Base-by-base conservation (phyloP, 2,329 filamentous ascomycete species). In the Fusarium multiceps region DNA sequence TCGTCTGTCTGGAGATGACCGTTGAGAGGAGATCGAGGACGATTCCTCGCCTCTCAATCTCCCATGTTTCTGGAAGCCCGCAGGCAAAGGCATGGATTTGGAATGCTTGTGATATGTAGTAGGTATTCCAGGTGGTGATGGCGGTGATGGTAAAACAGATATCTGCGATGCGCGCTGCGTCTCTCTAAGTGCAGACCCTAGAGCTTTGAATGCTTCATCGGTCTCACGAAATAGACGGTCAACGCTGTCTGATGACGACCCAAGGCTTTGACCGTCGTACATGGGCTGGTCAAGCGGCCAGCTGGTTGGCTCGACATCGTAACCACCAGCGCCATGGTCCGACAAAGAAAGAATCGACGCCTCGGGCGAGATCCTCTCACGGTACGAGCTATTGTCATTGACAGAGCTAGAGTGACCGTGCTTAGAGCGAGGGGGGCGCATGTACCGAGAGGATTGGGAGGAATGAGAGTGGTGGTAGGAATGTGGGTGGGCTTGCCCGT, bases 181-280 rank as follows among this genome's bases (percentile, higher is more conserved):
- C 55, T 84, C 79, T 37, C 77, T 77, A 41, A 86, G 75, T 20
- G 81, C 80, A 53, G 75, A 77, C 4, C 80, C 82, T 25, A 84
- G 81, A 14, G 81, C 80, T 73, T 81, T 80, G 75, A 87, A 87
- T 28, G 85, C 84, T 59, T 83, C 80, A 63, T 87, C 84, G 6
- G 84, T 82, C 71, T 87, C 82, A 64, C 79, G 77, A 48, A 86
- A 84, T 65, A 87, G 79, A 65, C 82, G 78, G 55, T 83, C 79
- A 5, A 85, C 77, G 59, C 80, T 80, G 41, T 81, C 77, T 14
- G 78, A 79, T 69, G 79, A 73, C 41, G 62, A 62, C 37, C 68
- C 59, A 25, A 53, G 45, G 42, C 64, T 71, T 61, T 72, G 68
- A 62, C 59, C 59, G 59, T 57, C 59, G 34, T 64, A 68, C 64